phyloP scores from a whole-genome alignment of 1,139 yeast species.

The Candida tetrigidarum region DNA sequence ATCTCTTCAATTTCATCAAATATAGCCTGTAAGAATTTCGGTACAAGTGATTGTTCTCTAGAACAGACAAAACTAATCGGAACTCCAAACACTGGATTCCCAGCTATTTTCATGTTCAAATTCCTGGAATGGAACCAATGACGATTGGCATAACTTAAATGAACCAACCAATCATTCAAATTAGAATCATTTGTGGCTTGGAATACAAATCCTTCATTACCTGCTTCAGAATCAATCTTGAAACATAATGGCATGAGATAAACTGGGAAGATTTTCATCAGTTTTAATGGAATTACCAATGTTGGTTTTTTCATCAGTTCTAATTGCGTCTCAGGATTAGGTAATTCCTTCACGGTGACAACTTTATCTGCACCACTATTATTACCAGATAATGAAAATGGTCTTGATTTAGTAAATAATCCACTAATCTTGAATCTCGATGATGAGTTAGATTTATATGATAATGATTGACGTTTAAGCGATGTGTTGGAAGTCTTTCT shows the following conservation, averaged over 20 bases:
- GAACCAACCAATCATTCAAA: slow-evolving; percentile 75
- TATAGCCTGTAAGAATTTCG: slow-evolving; percentile 66
- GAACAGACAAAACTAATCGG: slow-evolving; percentile 78
- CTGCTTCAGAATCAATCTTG: slow-evolving; percentile 59
- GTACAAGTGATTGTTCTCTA: slow-evolving; percentile 66
- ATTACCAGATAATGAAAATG: slow-evolving; percentile 33
- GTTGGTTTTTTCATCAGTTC: slow-evolving; percentile 59
- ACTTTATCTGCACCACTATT: slow-evolving; percentile 51
- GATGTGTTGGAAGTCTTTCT: slow-evolving; percentile 39
- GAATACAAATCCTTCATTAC: slow-evolving; percentile 59
- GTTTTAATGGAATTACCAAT: slow-evolving; percentile 58
- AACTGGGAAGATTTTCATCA: slow-evolving; percentile 56
- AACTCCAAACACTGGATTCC: slow-evolving; percentile 76
- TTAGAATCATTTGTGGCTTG: slow-evolving; percentile 72
- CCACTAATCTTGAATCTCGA: slow-evolving; percentile 52
- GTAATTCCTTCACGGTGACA: slow-evolving; percentile 60
- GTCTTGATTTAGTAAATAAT: slow-evolving; percentile 42
- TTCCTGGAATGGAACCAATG: slow-evolving; percentile 59
- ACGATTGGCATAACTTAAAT: slow-evolving; percentile 50
- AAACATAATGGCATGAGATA: slow-evolving; percentile 59
- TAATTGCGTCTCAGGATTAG: slow-evolving; percentile 47
- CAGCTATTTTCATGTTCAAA: slow-evolving; percentile 32
- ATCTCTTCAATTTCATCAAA: slow-evolving; percentile 77
- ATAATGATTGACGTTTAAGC: slow-evolving; percentile 44
- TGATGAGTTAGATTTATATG: slow-evolving; percentile 42